Conservation (phyloP, 768 basidiomycete genomes). For the Chalciporus chontae region DNA sequence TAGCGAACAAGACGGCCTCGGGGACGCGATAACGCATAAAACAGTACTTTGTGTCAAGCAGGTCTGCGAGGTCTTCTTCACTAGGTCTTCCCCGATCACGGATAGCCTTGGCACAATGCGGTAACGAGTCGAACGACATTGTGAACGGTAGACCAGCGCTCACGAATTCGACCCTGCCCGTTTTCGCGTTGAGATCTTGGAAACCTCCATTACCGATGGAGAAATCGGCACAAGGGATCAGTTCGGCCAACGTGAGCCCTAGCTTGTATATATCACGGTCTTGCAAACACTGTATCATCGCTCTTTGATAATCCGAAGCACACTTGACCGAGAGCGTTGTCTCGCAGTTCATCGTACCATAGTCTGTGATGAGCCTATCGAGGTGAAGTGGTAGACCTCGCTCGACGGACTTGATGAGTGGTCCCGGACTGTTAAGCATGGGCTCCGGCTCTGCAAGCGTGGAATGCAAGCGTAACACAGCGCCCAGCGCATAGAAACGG, state of each 20-base stretch:
- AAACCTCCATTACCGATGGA: constrained; percentile 57
- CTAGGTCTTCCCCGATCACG: constrained; percentile 37
- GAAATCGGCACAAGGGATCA: constrained; percentile 59
- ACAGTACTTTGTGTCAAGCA: constrained; percentile 59
- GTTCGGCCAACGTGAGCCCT: constrained; percentile 44
- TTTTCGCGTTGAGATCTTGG: constrained; percentile 40
- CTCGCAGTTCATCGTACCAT: constrained; percentile 48
- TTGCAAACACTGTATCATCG: constrained; percentile 48
- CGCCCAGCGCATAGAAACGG: constrained; percentile 50
- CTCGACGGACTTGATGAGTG: constrained; percentile 40
- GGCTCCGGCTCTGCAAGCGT: constrained; percentile 43
- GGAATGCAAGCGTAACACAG: constrained; percentile 48
- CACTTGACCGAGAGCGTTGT: constrained; percentile 40
- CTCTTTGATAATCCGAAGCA: constrained; percentile 44
- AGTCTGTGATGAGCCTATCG: constrained; percentile 42
- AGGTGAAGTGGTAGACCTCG: constrained; percentile 46
- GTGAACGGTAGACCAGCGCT: constrained; percentile 57
- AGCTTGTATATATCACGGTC: constrained; percentile 50
- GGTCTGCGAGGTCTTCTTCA: constrained; percentile 55
- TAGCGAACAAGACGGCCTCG: constrained; percentile 47
- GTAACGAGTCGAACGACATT: constrained; percentile 56
- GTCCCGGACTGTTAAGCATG: constrained; percentile 45
- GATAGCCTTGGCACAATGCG: constrained; percentile 55
- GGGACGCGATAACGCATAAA: constrained; percentile 48
- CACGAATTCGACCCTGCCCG: constrained; percentile 39